Conservation (phyloP, 2,329 filamentous ascomycete genomes). For the Microthyrium microscopicum region DNA sequence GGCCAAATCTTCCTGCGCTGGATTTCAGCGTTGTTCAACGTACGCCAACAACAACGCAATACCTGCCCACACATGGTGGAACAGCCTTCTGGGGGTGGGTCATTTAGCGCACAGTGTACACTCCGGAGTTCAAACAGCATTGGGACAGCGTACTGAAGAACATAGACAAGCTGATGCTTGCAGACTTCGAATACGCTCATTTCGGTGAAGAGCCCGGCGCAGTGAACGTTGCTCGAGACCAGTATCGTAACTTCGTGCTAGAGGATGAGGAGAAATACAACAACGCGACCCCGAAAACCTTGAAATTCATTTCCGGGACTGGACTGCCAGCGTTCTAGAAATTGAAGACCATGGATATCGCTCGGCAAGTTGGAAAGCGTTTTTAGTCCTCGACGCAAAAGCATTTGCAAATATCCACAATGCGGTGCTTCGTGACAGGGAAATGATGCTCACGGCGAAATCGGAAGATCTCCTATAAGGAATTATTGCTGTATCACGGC, state of each 20-base stretch:
- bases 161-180: no score
- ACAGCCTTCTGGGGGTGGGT: conserved; percentile 18
- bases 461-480: background rate
- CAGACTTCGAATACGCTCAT: no score
- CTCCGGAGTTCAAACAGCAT: no score
- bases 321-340: background rate
- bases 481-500: background rate
- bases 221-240: no score
- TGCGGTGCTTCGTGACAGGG: background rate
- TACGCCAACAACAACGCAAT: background rate
- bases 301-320: background rate
- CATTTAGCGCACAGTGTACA: no score
- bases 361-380: background rate
- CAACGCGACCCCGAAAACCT: no score
- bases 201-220: no score
- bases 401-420: background rate
- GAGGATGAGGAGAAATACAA: no score
- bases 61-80: background rate
- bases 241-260: no score
- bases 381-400: background rate
- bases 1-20: no score
- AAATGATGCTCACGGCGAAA: background rate
- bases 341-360: background rate
- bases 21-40: no score
- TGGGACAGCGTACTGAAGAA: no score